Conservation (phyloP, 2,329 filamentous ascomycete species). For the Cladophialophora bantiana region DNA sequence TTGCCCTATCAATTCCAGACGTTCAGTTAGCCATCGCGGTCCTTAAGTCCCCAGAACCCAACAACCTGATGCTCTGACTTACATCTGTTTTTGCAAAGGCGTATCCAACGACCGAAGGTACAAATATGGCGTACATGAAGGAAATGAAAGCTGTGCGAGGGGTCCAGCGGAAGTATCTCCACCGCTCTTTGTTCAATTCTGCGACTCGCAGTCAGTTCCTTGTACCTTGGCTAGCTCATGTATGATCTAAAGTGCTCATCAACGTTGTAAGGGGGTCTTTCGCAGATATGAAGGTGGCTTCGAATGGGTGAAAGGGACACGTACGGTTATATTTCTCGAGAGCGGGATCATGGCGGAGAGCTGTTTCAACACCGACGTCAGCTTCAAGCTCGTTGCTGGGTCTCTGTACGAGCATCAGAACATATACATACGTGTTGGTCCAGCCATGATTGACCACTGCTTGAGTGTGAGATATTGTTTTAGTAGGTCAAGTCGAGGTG, state of each 20-base stretch:
- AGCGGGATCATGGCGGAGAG: conserved; percentile 53
- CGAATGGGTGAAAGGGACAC: conserved; percentile 8
- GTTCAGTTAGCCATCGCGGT: conserved; percentile 35
- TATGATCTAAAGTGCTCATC: background rate
- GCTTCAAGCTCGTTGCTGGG: conserved; percentile 51
- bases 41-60: background rate
- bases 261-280: background rate
- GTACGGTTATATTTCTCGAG: conserved; percentile 60
- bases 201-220: conserved; percentile 20
- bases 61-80: conserved; percentile 54
- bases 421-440: conserved; percentile 55
- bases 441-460: conserved; percentile 55
- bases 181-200: conserved; percentile 74
- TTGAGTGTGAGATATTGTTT: conserved; percentile 16
- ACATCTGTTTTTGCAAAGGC: conserved; percentile 85
- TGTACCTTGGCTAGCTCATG: background rate
- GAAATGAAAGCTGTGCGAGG: conserved; percentile 79
- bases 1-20: conserved; percentile 70
- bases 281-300: background rate
- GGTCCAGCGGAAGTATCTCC: conserved; percentile 97
- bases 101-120: conserved; percentile 75
- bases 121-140: conserved; percentile 75
- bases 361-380: conserved; percentile 42
- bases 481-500: conserved; percentile 22
- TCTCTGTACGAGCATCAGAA: conserved; percentile 45